Base-by-base conservation (phyloP, 257 asterid genomes). In the Prunella vulgaris region DNA sequence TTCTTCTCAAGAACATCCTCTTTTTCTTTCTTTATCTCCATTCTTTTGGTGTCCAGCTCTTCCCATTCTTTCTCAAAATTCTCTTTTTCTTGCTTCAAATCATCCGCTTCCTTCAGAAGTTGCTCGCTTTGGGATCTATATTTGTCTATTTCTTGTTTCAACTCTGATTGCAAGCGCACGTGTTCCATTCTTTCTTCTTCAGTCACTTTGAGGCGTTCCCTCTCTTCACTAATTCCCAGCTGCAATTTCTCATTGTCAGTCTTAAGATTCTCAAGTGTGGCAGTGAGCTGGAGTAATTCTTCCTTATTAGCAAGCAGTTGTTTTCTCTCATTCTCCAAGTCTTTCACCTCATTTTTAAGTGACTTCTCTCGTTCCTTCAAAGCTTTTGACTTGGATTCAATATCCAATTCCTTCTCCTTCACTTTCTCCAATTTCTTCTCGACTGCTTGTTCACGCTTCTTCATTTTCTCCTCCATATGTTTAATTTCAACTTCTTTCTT, bases 1-100 rank as follows among this genome's bases (percentile, higher is more conserved):
- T 79, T 84, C 83, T 85, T 83, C 73, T 85, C 84, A 58, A 80
- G 76, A 62, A 89, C 62, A 60, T 81, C 84, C 60, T 80, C 87
- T 60, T 84, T 80, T 80, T 89, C 95, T 84, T 82, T 88, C 80
- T 71, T 84, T 69, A 87, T 75, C 74, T 77, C 84, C 33, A 78
- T 81, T 77, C 93, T 78, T 83, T 76, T 94, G 64, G 70, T 86
- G 75, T 94, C 99, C 46, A 94, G 86, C 78, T 81, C 93, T 81
- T 91, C 97, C 99, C 99, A 94, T 72, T 94, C 97, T 74, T 82
- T 87, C 82, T 94, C 97, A 74, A 94, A 94, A 69, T 79, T 91
- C 82, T 82, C 92, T 81, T 85, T 94, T 76, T 86, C 99, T 65
- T 72, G 87, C 86, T 88, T 94, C 77, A 94, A 80, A 68, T 84